phyloP scores from a whole-genome alignment of 805 yeast species.

The Saturnispora saitoi region DNA sequence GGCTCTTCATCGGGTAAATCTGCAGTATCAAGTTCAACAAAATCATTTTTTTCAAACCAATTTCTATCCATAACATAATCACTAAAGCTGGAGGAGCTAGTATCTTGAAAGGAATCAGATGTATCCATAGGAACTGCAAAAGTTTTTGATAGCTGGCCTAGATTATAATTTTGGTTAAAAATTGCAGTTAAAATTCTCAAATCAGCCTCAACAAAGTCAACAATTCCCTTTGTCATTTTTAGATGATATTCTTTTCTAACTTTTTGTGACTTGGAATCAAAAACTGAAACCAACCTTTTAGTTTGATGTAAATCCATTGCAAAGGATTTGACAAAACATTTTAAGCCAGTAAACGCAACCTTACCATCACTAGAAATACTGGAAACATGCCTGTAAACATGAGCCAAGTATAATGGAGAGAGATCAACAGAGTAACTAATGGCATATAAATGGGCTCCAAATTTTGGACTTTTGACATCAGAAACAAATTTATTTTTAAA shows the following conservation, averaged over 20 bases:
- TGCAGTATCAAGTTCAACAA: constrained; percentile 55
- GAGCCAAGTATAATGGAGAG: constrained; percentile 66
- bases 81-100: constrained; percentile 13
- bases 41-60: constrained; percentile 78
- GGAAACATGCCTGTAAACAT: constrained; percentile 49
- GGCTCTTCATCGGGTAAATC: constrained; percentile 30
- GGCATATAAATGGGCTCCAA: constrained; percentile 43
- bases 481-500: constrained; percentile 42
- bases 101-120: constrained; percentile 15
- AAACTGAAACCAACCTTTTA: constrained; percentile 31
- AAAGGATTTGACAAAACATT: constrained; percentile 48
- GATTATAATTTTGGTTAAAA: constrained; percentile 48
- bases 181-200: constrained; percentile 55
- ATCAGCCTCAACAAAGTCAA: constrained; percentile 63
- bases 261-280: constrained; percentile 33
- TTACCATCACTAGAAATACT: constrained; percentile 32
- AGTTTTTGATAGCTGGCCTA: constrained; percentile 32
- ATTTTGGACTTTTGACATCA: constrained; percentile 21
- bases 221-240: constrained; percentile 60
- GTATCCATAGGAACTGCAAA: constrained; percentile 21
- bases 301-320: constrained; percentile 61
- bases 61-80: constrained; percentile 15
- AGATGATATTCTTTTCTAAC: constrained; percentile 40
- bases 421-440: constrained; percentile 72
- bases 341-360: constrained; percentile 60